Evolutionary conservation across 257 asterid genomes (phyloP).

Genomic region (Penstemon eatonii): DNA sequence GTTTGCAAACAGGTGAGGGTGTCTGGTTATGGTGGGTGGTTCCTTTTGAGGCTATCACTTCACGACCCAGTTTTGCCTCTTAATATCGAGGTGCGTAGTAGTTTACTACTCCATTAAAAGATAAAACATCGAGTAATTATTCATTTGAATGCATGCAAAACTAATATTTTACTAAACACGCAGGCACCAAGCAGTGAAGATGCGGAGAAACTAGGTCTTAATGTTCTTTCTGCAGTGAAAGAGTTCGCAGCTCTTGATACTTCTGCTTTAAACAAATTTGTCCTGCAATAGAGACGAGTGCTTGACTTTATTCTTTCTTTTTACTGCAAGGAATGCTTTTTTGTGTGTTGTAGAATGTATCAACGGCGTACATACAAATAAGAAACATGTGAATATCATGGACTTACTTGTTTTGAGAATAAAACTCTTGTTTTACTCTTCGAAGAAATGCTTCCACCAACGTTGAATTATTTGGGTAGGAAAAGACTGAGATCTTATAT

Average conservation of each 20-base stretch:
- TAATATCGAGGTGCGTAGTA: conserved; percentile 73
- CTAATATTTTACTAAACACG: conserved; percentile 16
- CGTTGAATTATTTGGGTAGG: too few relatives aligned
- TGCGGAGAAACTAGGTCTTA: conserved; percentile 72
- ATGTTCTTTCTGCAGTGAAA: conserved; percentile 56
- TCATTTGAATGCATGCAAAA: conserved; percentile 10
- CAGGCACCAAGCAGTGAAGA: conserved; percentile 81
- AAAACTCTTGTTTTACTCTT: too few relatives aligned
- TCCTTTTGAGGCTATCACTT: conserved; percentile 94
- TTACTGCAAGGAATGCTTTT: neutral
- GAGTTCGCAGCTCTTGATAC: conserved; percentile 78
- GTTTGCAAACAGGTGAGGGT: conserved; percentile 64
- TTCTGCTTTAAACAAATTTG: conserved; percentile 67
- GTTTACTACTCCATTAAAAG: conserved; percentile 12
- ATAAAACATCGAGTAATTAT: neutral
- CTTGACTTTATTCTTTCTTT: conserved; percentile 11
- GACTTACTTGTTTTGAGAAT: too few relatives aligned
- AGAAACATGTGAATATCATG: too few relatives aligned
- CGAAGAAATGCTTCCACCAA: too few relatives aligned
- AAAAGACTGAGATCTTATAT: too few relatives aligned
- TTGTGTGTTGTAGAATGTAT: too few relatives aligned
- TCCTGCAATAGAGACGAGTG: conserved; percentile 28
- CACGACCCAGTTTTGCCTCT: conserved; percentile 98
- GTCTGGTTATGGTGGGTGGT: conserved; percentile 99
- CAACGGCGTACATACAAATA: too few relatives aligned